A percentile compares a stretch with the other conserved stretches of the same genome.
phyloP scores from a whole-genome alignment of 177 flowering plant species.

The Vitis hybrid region DNA sequence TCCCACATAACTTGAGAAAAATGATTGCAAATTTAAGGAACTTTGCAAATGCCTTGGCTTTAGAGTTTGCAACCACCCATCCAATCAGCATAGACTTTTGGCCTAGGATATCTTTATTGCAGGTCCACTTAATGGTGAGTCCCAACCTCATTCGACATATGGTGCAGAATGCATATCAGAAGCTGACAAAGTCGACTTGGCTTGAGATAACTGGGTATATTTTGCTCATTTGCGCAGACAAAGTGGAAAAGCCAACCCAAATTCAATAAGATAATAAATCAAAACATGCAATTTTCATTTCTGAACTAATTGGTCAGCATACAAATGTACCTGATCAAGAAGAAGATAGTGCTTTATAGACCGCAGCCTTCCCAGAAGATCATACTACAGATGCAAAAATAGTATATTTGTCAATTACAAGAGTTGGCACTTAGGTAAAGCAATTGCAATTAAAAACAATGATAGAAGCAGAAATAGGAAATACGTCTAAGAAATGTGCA shows the following conservation, averaged over 20 bases:
- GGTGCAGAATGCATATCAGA: background rate
- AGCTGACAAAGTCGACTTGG: background rate
- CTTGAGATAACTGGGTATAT: background rate
- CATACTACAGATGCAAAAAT: conserved; percentile 57
- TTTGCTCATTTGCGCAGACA: background rate
- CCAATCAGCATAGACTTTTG: background rate
- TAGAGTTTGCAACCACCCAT: background rate
- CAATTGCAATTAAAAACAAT: conserved; percentile 2
- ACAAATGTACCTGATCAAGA: conserved; percentile 80
- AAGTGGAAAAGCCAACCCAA: background rate
- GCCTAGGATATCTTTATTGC: background rate
- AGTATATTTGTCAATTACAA: conserved; percentile 5
- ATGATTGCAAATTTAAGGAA: background rate
- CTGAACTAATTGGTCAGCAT: background rate
- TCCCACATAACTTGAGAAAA: background rate
- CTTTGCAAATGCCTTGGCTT: background rate
- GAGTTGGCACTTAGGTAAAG: conserved; percentile 1
- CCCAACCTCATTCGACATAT: background rate
- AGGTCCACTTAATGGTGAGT: background rate
- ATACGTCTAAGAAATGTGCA: background rate
- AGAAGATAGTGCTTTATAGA: conserved; percentile 95
- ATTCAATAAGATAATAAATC: background rate
- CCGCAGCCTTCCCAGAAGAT: conserved; percentile 84
- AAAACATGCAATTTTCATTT: background rate
- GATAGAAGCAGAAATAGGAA: background rate